phyloP scores from a whole-genome alignment of 768 basidiomycete genomes.

The Hemileccinum impolitum region DNA sequence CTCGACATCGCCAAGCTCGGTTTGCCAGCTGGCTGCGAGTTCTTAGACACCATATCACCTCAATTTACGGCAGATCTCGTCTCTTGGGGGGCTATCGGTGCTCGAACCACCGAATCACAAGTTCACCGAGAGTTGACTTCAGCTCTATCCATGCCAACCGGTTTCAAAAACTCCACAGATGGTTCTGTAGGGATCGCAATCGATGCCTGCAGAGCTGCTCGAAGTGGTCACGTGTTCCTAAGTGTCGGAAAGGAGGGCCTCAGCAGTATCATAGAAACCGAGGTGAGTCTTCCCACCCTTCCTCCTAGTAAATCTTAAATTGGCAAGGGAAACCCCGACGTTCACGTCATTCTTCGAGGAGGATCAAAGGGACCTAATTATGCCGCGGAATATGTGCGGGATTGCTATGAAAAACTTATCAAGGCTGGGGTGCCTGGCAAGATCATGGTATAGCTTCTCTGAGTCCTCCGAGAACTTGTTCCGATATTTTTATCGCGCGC shows the following conservation, averaged over 20 bases:
- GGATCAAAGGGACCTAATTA: slow-evolving; percentile 90
- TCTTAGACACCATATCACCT: slow-evolving; percentile 73
- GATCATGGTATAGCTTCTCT: slow-evolving; percentile 67
- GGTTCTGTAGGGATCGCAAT: slow-evolving; percentile 89
- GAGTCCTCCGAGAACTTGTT: neutral
- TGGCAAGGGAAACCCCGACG: slow-evolving; percentile 78
- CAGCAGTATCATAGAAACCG: slow-evolving; percentile 93
- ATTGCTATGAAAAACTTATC: slow-evolving; percentile 65
- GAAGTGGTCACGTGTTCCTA: slow-evolving; percentile 90
- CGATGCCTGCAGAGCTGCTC: slow-evolving; percentile 92
- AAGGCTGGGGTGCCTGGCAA: slow-evolving; percentile 78
- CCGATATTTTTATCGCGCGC: slow-evolving; percentile 2
- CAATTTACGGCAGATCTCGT: slow-evolving; percentile 94
- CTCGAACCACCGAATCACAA: slow-evolving; percentile 88
- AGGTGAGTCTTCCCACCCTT: slow-evolving; percentile 40
- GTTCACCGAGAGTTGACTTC: slow-evolving; percentile 88
- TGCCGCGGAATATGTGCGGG: slow-evolving; percentile 71
- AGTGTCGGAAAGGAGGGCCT: slow-evolving; percentile 96
- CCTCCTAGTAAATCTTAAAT: slow-evolving; percentile 3
- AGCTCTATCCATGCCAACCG: slow-evolving; percentile 91
- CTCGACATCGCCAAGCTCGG: slow-evolving; percentile 89
- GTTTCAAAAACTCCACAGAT: slow-evolving; percentile 99
- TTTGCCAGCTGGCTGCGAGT: slow-evolving; percentile 94
- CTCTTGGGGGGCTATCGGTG: slow-evolving; percentile 96
- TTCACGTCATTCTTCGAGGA: slow-evolving; percentile 93